Evolutionary conservation across 768 basidiomycete genomes (phyloP).

Genomic region (Tylopilus cervinicoccineus): DNA sequence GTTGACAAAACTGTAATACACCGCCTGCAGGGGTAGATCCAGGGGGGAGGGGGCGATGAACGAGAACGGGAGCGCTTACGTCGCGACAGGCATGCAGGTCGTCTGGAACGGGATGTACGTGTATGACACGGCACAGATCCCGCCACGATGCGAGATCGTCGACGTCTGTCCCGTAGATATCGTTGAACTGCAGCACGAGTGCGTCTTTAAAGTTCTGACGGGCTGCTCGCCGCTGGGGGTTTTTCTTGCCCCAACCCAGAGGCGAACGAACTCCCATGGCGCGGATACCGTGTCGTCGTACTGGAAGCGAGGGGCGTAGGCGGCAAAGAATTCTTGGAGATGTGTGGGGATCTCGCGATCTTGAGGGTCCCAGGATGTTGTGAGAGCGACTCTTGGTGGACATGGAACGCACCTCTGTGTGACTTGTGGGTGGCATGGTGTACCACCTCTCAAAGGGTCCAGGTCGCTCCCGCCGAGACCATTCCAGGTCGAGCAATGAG

Average conservation of each 20-base stretch:
- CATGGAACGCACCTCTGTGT: not conserved
- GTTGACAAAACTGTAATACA: not conserved
- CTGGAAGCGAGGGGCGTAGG: not conserved
- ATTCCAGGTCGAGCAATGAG: too few species aligned
- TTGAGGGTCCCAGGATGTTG: too few species aligned
- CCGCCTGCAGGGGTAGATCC: not conserved
- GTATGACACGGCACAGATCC: not conserved
- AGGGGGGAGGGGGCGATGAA: not conserved
- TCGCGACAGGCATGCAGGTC: not conserved
- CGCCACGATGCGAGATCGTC: not conserved
- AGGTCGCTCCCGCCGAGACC: too few species aligned
- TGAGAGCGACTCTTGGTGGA: too few species aligned
- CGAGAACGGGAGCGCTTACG: not conserved
- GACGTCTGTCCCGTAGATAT: not conserved
- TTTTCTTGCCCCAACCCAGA: slow-evolving; percentile 12
- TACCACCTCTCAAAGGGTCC: too few species aligned
- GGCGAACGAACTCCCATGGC: slow-evolving; percentile 12
- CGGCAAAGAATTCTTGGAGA: slow-evolving; percentile 5
- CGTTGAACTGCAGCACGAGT: not conserved
- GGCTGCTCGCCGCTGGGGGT: not conserved
- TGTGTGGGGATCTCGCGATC: not conserved
- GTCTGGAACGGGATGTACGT: not conserved
- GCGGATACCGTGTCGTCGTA: slow-evolving; percentile 7
- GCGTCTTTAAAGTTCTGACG: not conserved
- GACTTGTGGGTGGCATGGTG: not conserved